Evolutionary conservation across 495 filamentous ascomycete species (phyloP), one percentile per base, ranked within the genome.

Genomic region (Penicillium lagena): DNA sequence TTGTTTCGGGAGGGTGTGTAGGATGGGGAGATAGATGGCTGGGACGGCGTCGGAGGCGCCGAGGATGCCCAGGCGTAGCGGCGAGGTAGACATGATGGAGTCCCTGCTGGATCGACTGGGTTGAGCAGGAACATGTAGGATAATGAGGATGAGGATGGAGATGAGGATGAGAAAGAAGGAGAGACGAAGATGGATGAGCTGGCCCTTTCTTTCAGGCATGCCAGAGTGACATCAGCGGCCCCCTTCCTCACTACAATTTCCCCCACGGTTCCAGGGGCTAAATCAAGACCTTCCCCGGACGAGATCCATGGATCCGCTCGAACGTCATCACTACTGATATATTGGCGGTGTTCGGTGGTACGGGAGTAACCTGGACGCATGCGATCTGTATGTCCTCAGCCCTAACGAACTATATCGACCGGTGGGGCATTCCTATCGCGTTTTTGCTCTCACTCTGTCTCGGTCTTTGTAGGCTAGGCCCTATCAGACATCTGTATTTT

Each of bases 11-110:
- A 80, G 66, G 22, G 70, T 51, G 29, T 50, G 45, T 8, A 81
- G 57, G 12, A 58, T 62, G 15, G 75, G 73, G 10, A 80, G 58
- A 51, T 79, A 74, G 43, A 70, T 63, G 12, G 68, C 64, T 58
- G 77, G 70, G 34, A 76, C 60, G 12, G 75, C 60, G 34, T 71
- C 60, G 35, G 58, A 46, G 17, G 60, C 55, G 40, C 76, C 71
- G 32, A 79, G 58, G 38, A 79, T 68, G 22, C 76, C 76, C 17
- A 78, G 55, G 22, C 52, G 55, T 29, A 70, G 50, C 42, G 49
- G 30, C 17, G 47, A 46, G 43, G 54, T 52, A 6, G 51, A 47
- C 54, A 62, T 64, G 12, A 12, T 44, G 38, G 35, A 12, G 22
- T 30, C 38, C 38, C 17, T 28, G 17, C 38, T 40, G 38, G 17